These are phyloP conservation scores for Sanghuangporus weigelae DNA, from an alignment of 1,284 basidiomycete species.

Conservation along the genomic window DNA sequence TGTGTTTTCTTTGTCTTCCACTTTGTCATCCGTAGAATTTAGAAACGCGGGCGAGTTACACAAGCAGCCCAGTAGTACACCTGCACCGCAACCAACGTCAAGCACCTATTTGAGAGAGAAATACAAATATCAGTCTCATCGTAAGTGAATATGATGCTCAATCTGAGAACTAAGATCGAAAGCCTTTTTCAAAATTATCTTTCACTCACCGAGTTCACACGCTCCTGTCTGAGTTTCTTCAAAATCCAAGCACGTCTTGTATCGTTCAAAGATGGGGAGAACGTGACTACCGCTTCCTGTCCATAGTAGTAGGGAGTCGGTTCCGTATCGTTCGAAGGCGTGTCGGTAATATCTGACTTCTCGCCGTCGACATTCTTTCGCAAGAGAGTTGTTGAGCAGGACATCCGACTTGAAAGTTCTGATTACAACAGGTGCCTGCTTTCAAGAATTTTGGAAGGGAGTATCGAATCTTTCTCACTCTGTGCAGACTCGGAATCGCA, in stretches of 20 bases:
- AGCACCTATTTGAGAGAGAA: constrained; percentile 49
- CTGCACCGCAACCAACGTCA: constrained; percentile 79
- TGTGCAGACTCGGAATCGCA: too few relatives aligned
- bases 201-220: constrained; percentile 47
- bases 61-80: constrained; percentile 62
- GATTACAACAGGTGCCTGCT: too few relatives aligned
- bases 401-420: too few relatives aligned
- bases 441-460: too few relatives aligned
- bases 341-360: too few relatives aligned
- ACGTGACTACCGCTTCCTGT: constrained; percentile 53
- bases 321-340: neutral
- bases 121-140: neutral
- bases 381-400: too few relatives aligned
- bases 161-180: neutral
- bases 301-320: neutral
- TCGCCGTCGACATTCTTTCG: too few relatives aligned
- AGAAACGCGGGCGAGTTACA: constrained; percentile 70
- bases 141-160: neutral
- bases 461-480: too few relatives aligned
- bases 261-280: constrained; percentile 66
- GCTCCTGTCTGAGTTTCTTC: constrained; percentile 54
- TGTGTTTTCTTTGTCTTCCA: neutral
- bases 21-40: constrained; percentile 24
- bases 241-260: constrained; percentile 71
- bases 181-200: too few relatives aligned